phyloP scores from a whole-genome alignment of 2,329 filamentous ascomycete species.

The Berkeleyomyces basicola region DNA sequence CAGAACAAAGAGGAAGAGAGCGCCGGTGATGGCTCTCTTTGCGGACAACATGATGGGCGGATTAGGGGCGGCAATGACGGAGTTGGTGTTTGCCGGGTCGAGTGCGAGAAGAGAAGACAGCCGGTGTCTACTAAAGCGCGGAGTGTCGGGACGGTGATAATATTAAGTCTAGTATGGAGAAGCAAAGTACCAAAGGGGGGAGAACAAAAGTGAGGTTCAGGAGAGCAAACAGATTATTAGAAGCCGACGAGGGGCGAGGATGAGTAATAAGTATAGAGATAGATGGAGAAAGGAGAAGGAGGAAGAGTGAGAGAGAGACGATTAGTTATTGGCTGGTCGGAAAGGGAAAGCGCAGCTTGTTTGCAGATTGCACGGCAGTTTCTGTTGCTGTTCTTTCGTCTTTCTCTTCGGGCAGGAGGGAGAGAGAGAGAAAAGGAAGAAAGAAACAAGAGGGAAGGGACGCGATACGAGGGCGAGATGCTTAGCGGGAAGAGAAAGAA shows the following conservation, averaged over 20 bases:
- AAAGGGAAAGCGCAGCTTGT: neutral
- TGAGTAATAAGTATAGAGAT: neutral
- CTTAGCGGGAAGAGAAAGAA: neutral
- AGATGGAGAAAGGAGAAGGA: neutral
- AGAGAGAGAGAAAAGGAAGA: no score
- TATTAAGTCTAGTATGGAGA: neutral
- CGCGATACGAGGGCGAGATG: neutral
- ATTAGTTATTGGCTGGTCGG: neutral
- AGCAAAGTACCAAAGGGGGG: neutral
- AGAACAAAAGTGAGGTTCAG: neutral
- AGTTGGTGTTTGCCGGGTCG: neutral
- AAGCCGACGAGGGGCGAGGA: neutral
- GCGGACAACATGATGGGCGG: conserved; percentile 54
- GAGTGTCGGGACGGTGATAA: neutral
- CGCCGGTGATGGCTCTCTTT: conserved; percentile 55
- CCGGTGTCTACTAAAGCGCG: neutral
- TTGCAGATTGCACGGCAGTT: neutral
- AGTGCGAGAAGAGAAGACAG: neutral
- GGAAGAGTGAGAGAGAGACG: neutral
- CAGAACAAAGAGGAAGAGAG: conserved; percentile 50
- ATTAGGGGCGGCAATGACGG: neutral
- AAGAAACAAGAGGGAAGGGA: neutral
- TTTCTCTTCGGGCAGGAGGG: neutral
- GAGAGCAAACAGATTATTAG: no score
- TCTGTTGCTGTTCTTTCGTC: neutral